phyloP scores from a whole-genome alignment of 225 moss, liverwort and hornwort genomes.

The Pseudisothecium myosuroides region DNA sequence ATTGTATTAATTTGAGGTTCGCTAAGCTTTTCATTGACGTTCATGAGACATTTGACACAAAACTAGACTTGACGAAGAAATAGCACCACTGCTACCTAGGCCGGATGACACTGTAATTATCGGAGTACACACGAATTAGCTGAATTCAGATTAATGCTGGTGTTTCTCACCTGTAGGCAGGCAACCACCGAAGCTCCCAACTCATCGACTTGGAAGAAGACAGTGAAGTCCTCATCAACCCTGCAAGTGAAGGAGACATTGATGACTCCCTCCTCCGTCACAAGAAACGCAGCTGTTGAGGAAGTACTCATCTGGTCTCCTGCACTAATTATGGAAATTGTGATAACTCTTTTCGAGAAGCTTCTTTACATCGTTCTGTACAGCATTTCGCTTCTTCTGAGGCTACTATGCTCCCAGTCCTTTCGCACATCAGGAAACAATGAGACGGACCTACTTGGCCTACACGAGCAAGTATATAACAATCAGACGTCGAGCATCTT shows the following conservation, averaged over 20 bases:
- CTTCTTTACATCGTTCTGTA: slow-evolving; percentile 4
- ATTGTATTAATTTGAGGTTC: background rate
- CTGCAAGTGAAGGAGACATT: slow-evolving; percentile 7
- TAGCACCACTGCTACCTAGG: background rate
- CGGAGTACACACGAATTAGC: background rate
- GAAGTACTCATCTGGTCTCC: slow-evolving; percentile 9
- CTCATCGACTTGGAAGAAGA: background rate
- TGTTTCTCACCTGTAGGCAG: slow-evolving; percentile 31
- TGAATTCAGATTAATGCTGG: slow-evolving; percentile 2
- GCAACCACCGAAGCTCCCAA: background rate
- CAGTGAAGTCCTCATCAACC: background rate
- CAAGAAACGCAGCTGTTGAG: slow-evolving; percentile 29
- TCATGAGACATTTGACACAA: background rate
- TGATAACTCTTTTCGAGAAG: slow-evolving; percentile 7
- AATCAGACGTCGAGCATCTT: background rate
- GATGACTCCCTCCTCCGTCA: slow-evolving; percentile 18
- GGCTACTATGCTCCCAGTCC: background rate
- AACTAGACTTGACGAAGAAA: background rate
- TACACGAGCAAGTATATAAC: background rate
- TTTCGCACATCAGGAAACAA: background rate
- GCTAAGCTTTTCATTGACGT: background rate
- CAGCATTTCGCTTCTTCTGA: slow-evolving; percentile 9
- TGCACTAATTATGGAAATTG: background rate
- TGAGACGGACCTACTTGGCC: slow-evolving; percentile 7
- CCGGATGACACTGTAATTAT: background rate